Base-by-base conservation (phyloP, 805 yeast genomes). In the Clavispora santaluciae region DNA sequence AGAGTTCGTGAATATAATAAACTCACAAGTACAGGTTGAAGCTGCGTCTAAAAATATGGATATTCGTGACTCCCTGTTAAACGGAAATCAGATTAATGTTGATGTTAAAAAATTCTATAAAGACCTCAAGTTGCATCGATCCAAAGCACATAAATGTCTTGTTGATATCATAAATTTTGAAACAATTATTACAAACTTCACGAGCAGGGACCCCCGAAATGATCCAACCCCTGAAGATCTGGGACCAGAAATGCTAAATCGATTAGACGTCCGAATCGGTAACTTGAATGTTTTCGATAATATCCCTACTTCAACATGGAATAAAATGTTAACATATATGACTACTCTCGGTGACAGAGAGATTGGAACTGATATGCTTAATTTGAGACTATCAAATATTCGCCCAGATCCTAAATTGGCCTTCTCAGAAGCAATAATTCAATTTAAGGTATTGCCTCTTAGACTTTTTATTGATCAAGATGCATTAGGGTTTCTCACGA, bases 391-490 rank as follows among this genome's bases (percentile, higher is more conserved):
- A 33, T 72, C 72, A 15, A 80, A 79, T 29, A 75, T 86, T 2
- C 66, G 87, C 41, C 95, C 95, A 0, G 75, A 79, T 10, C 64
- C 78, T 0, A 57, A 64, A 8, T 53, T 88, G 24, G 81, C 81
- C n/a, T 83, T 86, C 2, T 70, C 85, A 1, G 98, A 90, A 54
- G 56, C 81, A 16, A 63, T 76, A 2, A 45, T 87, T 35, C 63
- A 70, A 20, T 66, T 81, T 1, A 56, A 70, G 4, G 62, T 87
- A 0, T 64, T 85, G 15, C 99, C 99, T 0, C 55, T 93, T 33
- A 68, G 96, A 38, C 60, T 93, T 12, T 88, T 87, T 57, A 79
- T 93, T 33, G 98, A 93, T 60, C 99, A 93, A 59, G 98, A 91
- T 54, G 86, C 97, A 0, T 67, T 89, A 15, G 96, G 89, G 41